A percentile compares a stretch with the other conserved stretches of the same genome.
Evolutionary conservation across 164 flowering plant genomes (phyloP).

Genomic region (Euptelea pleiosperma): DNA sequence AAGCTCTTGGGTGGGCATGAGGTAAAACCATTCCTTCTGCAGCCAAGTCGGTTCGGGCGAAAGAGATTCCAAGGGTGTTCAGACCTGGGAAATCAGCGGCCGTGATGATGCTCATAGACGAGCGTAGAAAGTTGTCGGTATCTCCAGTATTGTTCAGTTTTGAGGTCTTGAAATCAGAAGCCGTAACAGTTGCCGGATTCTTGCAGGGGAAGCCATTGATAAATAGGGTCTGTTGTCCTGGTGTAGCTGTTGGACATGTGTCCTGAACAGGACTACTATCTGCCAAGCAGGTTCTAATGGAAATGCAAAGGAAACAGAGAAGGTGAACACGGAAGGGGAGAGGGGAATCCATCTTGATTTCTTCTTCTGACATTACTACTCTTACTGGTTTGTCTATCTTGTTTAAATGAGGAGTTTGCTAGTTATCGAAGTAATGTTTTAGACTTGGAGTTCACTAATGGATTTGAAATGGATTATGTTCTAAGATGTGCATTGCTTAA

Average conservation of each 20-base stretch:
- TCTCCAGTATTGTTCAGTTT: constrained; percentile 18
- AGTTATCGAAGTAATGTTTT: not conserved
- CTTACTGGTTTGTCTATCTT: not conserved
- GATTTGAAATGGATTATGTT: constrained; percentile 14
- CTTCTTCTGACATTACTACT: too few relatives aligned
- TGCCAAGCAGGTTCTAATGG: constrained; percentile 4
- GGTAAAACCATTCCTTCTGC: constrained; percentile 30
- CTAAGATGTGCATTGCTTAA: constrained; percentile 14
- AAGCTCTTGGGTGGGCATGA: constrained; percentile 55
- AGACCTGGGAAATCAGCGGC: constrained; percentile 27
- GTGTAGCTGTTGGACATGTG: constrained; percentile 10
- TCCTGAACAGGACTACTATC: constrained; percentile 21
- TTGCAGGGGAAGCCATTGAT: constrained; percentile 28
- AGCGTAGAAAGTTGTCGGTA: constrained; percentile 22
- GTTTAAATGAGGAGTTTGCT: constrained; percentile 5
- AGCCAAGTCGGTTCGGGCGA: constrained; percentile 27
- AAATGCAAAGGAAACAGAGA: constrained; percentile 6
- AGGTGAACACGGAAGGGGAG: not conserved
- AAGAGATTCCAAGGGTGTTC: constrained; percentile 34
- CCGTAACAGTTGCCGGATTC: constrained; percentile 9
- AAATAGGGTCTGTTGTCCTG: constrained; percentile 7
- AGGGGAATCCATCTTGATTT: constrained; percentile 4
- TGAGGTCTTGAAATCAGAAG: constrained; percentile 25
- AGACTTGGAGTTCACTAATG: constrained; percentile 25
- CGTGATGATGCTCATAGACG: constrained; percentile 19